Conservation (phyloP, 2,329 filamentous ascomycete genomes). For the Aspergillus novoparasiticus region DNA sequence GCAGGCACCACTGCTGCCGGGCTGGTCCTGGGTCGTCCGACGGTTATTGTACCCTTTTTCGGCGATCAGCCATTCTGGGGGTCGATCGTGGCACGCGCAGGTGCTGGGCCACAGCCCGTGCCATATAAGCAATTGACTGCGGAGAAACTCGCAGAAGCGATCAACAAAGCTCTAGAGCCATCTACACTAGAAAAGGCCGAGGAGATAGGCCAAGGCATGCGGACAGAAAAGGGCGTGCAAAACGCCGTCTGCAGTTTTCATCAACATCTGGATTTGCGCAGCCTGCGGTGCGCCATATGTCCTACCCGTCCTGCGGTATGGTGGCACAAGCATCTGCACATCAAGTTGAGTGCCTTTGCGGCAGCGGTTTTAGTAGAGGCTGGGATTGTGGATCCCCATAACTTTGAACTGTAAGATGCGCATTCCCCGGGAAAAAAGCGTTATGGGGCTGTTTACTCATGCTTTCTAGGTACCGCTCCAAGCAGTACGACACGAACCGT, state of each 20-base stretch:
- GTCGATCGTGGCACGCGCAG: slow-evolving; percentile 70
- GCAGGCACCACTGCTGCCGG: slow-evolving; percentile 86
- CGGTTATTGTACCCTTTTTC: slow-evolving; percentile 83
- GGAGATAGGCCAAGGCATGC: slow-evolving; percentile 65
- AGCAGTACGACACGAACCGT: slow-evolving; percentile 75
- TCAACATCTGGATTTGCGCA: slow-evolving; percentile 66
- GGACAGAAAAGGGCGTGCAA: slow-evolving; percentile 65
- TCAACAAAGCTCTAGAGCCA: slow-evolving; percentile 62
- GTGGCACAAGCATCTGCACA: slow-evolving; percentile 69
- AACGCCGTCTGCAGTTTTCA: slow-evolving; percentile 70
- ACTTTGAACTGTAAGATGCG: slow-evolving; percentile 68
- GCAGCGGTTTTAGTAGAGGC: slow-evolving; percentile 68
- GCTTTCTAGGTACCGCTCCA: slow-evolving; percentile 49
- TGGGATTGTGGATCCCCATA: slow-evolving; percentile 66
- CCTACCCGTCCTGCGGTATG: slow-evolving; percentile 73
- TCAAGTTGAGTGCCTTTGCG: slow-evolving; percentile 71
- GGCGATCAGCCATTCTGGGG: slow-evolving; percentile 86
- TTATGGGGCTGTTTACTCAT: not conserved
- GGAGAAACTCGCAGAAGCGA: slow-evolving; percentile 66
- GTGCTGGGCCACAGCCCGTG: slow-evolving; percentile 71
- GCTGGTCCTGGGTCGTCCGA: slow-evolving; percentile 78
- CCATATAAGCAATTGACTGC: slow-evolving; percentile 68
- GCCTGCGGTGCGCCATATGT: slow-evolving; percentile 69
- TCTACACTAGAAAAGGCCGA: slow-evolving; percentile 60
- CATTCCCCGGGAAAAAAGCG: slow-evolving; percentile 16